Evolutionary conservation across 495 filamentous ascomycete species (phyloP).

Genomic region (Talaromyces adpressus): DNA sequence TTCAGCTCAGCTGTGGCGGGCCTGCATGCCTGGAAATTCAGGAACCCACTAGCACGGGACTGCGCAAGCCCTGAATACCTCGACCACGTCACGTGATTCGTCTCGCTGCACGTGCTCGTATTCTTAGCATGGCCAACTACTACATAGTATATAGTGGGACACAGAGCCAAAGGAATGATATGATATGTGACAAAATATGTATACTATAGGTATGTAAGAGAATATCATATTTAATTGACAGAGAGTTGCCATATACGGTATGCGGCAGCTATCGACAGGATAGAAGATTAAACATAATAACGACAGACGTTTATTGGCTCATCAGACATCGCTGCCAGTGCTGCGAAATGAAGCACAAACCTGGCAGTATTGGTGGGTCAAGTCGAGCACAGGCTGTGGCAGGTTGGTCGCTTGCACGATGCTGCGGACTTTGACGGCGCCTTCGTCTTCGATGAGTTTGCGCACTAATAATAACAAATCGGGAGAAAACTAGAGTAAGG

Average conservation of each 20-base stretch:
- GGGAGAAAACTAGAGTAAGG: constrained; percentile 72
- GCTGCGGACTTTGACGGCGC: constrained; percentile 92
- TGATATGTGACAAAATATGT: not conserved
- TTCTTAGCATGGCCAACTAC: not conserved
- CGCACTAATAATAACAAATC: constrained; percentile 78
- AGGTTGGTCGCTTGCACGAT: constrained; percentile 94
- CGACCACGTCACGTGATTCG: not conserved
- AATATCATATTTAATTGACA: not conserved
- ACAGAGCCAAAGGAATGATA: not conserved
- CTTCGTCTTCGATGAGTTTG: constrained; percentile 93
- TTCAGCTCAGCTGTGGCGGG: not conserved
- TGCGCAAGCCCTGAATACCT: not conserved
- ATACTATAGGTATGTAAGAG: not conserved
- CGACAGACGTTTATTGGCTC: not conserved
- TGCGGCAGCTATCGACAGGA: not conserved
- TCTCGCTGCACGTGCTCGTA: not conserved
- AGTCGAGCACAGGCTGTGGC: constrained; percentile 84
- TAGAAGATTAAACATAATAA: not conserved
- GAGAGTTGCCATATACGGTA: not conserved
- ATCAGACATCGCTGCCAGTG: constrained; percentile 82
- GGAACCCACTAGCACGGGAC: not conserved
- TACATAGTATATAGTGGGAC: not conserved
- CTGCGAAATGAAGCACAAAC: constrained; percentile 91
- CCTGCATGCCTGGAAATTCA: not conserved
- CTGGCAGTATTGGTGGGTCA: constrained; percentile 94